Conservation (phyloP, 1,139 yeast genomes). For the Schizosaccharomyces versatilis region DNA sequence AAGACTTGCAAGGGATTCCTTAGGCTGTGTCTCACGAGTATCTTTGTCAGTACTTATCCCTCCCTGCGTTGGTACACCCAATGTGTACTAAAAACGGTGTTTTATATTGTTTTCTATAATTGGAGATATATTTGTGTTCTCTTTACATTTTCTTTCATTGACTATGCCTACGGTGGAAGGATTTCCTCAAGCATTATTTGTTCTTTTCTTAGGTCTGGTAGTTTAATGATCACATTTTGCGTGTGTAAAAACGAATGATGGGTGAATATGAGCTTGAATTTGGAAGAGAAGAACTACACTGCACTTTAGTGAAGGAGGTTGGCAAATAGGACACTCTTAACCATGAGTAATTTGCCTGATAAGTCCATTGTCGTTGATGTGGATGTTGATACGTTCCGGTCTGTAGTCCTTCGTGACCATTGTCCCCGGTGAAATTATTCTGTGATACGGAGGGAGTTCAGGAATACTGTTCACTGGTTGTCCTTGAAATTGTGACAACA, state of each 20-base stretch:
- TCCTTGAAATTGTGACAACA: not conserved
- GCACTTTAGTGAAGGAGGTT: not conserved
- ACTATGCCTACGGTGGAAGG: too few species aligned
- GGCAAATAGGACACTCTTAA: not conserved
- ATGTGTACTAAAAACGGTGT: too few species aligned
- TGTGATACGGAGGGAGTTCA: not conserved
- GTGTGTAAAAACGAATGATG: not conserved
- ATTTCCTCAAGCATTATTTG: too few species aligned
- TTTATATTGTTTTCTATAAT: too few species aligned
- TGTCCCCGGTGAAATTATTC: not conserved
- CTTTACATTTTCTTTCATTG: too few species aligned
- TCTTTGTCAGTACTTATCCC: not conserved
- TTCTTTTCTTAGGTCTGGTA: too few species aligned
- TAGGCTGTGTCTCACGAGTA: not conserved
- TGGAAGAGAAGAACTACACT: not conserved
- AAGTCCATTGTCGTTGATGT: not conserved
- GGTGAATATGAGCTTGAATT: not conserved
- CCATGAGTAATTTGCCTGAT: not conserved
- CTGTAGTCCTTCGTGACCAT: not conserved
- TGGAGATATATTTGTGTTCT: too few species aligned
- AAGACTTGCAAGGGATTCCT: too few species aligned
- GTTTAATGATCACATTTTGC: not conserved
- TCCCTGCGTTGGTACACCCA: not conserved
- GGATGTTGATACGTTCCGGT: not conserved
- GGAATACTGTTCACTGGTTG: not conserved